These are phyloP conservation scores for Tetrapisispora namnaoensis DNA, from an alignment of 805 yeast species.

Conservation along the genomic window DNA sequence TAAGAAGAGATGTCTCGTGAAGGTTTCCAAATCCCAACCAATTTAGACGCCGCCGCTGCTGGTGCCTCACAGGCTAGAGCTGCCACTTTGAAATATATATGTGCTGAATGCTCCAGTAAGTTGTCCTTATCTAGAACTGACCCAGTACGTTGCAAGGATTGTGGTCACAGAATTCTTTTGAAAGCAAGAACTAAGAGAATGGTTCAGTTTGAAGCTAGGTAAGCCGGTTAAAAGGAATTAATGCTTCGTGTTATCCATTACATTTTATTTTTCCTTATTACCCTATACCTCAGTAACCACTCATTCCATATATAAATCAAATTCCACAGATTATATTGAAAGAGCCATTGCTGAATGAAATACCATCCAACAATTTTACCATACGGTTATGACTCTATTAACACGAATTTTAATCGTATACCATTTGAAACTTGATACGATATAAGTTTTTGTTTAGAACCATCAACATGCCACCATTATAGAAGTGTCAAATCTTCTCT, in stretches of 20 bases:
- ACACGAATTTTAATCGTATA: too few relatives aligned
- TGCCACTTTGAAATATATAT: constrained; percentile 83
- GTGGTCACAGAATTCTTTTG: constrained; percentile 96
- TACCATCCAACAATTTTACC: neutral
- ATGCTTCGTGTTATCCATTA: too few relatives aligned
- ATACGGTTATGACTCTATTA: too few relatives aligned
- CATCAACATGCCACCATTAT: neutral
- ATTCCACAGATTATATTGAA: too few relatives aligned
- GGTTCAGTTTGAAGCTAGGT: constrained; percentile 83
- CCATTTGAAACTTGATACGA: neutral
- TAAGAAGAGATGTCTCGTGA: constrained; percentile 47
- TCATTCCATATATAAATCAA: neutral
- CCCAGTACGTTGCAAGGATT: constrained; percentile 95
- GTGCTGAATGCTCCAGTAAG: constrained; percentile 92
- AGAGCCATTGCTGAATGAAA: too few relatives aligned
- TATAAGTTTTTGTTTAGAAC: neutral
- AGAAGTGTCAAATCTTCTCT: neutral
- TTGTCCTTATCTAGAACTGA: constrained; percentile 85
- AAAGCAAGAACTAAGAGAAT: constrained; percentile 96
- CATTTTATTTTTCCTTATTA: too few relatives aligned
- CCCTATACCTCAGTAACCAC: neutral
- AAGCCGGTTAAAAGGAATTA: constrained; percentile 5
- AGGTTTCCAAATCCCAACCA: constrained; percentile 78
- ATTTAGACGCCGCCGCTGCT: constrained; percentile 79
- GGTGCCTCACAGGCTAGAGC: constrained; percentile 59